These are phyloP conservation scores for Tetrapyrgos nigripes DNA, from an alignment of 1,284 basidiomycete genomes.

Conservation along the genomic window DNA sequence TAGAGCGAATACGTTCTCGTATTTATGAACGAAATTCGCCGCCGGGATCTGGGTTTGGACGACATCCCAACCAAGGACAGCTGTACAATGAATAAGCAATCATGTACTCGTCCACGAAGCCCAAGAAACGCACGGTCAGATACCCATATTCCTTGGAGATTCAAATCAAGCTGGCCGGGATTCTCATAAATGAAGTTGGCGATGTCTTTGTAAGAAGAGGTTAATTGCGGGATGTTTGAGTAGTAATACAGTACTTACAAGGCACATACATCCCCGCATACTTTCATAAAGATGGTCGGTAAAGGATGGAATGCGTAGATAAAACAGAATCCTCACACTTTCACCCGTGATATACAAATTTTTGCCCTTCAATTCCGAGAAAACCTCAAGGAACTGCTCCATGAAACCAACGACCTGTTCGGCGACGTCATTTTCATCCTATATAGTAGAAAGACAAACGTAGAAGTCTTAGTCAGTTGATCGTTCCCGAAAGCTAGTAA, in stretches of 20 bases:
- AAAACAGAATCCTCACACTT: slow-evolving; percentile 57
- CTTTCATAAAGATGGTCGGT: slow-evolving; percentile 11
- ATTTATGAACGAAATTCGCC: slow-evolving; percentile 75
- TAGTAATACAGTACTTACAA: slow-evolving; percentile 43
- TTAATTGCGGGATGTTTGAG: not conserved
- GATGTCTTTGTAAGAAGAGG: slow-evolving; percentile 54
- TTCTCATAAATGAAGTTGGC: slow-evolving; percentile 76
- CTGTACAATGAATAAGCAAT: slow-evolving; percentile 34
- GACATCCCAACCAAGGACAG: slow-evolving; percentile 62
- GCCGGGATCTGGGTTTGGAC: slow-evolving; percentile 73
- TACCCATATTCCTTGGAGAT: slow-evolving; percentile 76
- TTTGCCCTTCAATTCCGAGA: slow-evolving; percentile 72
- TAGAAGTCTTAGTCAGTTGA: not conserved
- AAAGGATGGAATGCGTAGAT: not conserved
- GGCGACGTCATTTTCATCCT: slow-evolving; percentile 74
- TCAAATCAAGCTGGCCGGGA: slow-evolving; percentile 55
- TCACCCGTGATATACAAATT: slow-evolving; percentile 74
- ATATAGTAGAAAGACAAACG: not conserved
- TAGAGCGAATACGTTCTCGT: slow-evolving; percentile 69
- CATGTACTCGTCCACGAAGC: not conserved
- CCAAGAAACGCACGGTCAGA: slow-evolving; percentile 61
- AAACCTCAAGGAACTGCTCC: slow-evolving; percentile 77
- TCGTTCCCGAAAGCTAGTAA: not conserved
- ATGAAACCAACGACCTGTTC: slow-evolving; percentile 71
- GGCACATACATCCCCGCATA: slow-evolving; percentile 72